These are phyloP conservation scores for Alternaria postmessia DNA, from an alignment of 2,329 filamentous ascomycete species.

Conservation along the genomic window DNA sequence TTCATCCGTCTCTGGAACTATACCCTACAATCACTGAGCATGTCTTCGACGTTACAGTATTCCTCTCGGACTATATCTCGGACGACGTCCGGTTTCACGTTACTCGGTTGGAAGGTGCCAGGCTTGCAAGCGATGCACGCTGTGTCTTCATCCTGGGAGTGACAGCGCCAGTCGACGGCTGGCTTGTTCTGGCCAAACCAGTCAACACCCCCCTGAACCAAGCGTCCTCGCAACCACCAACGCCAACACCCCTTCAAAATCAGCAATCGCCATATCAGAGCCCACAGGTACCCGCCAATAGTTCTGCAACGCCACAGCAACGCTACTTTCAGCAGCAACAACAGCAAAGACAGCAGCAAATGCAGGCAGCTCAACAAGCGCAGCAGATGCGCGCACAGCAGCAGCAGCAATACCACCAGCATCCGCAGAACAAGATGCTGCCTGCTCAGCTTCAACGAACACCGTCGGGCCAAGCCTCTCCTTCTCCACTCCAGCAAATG, in stretches of 20 bases:
- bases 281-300: constrained; percentile 30
- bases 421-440: constrained; percentile 39
- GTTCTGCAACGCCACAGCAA: constrained; percentile 32
- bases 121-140: constrained; percentile 42
- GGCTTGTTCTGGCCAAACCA: constrained; percentile 53
- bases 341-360: constrained; percentile 36
- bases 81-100: constrained; percentile 50
- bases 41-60: constrained; percentile 55
- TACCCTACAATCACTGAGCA: constrained; percentile 50
- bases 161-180: constrained; percentile 47
- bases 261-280: constrained; percentile 28
- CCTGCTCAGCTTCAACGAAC: constrained; percentile 43
- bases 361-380: constrained; percentile 30
- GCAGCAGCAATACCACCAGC: constrained; percentile 37
- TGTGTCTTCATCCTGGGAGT: constrained; percentile 53
- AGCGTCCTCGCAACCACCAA: constrained; percentile 28
- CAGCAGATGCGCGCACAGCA: constrained; percentile 36
- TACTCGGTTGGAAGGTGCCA: constrained; percentile 36
- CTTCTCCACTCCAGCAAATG: constrained; percentile 33
- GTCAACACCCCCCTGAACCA: constrained; percentile 26
- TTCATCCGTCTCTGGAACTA: constrained; percentile 48
- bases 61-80: constrained; percentile 53
- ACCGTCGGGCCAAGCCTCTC: constrained; percentile 27
- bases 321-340: constrained; percentile 40
- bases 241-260: constrained; percentile 23